Base-by-base conservation (phyloP, 352 stramenopile genomes). In the Phytophthora sojae region DNA sequence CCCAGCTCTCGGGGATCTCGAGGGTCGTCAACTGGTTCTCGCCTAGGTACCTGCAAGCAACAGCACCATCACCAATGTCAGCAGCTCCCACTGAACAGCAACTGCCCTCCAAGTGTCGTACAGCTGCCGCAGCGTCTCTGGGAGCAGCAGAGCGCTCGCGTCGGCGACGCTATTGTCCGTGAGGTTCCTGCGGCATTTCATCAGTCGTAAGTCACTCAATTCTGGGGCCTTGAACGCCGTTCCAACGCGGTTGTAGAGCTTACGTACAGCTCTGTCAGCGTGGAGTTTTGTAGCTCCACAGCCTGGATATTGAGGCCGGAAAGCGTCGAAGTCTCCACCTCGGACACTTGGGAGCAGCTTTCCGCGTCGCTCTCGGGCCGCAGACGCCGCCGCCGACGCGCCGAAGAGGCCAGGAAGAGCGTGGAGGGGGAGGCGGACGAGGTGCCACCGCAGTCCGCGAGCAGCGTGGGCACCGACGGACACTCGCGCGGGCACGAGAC, bases 1-100 rank as follows among this genome's bases (percentile, higher is more conserved):
- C 15, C 64, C 64, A 76, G 12, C 42, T 61, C 39, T 69, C 45
- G 11, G 69, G 69, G 19, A 76, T 64, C 26, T 66, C 47, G 19
- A 76, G 58, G 21, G 37, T 69, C 37, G 52, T 61, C 14, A 76
- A 64, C 23, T 59, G 9, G 47, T 76, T 76, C 15, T 30, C 29
- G 30, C 23, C 56, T 29, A 76, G 44, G 37, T 76, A 69, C 57
- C 69, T 76, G 64, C 45, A 21, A 15, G 21, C 21, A 5, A 49
- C 42, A n/a, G 3, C 19, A 9, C 49, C 30, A 56, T n/a, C 23
- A 44, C 2, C 5, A 17, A 50, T 53, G 45, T 29, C 45, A 17
- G n/a, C 15, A n/a, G 15, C 15, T 15, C 21, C 19, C 19, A n/a
- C 45, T 53, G 6, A 25, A 53, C 19, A 30, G 45, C n/a, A 25